phyloP scores from a whole-genome alignment of 768 basidiomycete genomes.

The Suillus hirtellus region DNA sequence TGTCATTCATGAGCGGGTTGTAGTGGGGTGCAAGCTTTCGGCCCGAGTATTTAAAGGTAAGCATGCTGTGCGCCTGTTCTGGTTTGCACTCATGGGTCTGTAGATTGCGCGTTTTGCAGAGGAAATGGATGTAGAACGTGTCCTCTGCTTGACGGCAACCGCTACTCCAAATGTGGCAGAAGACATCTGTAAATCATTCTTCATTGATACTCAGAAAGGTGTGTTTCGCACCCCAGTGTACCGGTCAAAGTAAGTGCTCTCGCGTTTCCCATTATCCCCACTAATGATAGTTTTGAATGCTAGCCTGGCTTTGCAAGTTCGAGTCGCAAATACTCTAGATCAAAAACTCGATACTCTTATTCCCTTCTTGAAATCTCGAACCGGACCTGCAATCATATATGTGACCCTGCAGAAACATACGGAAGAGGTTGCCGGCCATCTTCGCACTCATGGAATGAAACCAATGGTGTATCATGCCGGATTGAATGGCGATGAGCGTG shows the following conservation, averaged over 20 bases:
- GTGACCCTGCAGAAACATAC: conserved; percentile 45
- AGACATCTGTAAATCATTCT: conserved; percentile 47
- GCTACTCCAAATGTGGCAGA: conserved; percentile 43
- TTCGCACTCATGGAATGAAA: conserved; percentile 30
- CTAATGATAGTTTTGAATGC: background rate
- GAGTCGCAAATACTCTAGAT: conserved; percentile 32
- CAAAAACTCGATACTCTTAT: conserved; percentile 39
- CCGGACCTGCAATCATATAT: conserved; percentile 46
- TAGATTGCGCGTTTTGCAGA: conserved; percentile 48
- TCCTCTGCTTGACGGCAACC: conserved; percentile 47
- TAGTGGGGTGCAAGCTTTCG: conserved; percentile 48
- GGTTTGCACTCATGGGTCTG: conserved; percentile 25
- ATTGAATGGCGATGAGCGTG: conserved; percentile 35
- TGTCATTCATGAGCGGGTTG: background rate
- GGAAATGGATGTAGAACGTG: conserved; percentile 45
- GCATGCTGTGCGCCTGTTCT: conserved; percentile 1
- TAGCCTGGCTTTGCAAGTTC: conserved; percentile 39
- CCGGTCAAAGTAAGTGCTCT: conserved; percentile 39
- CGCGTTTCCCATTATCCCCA: background rate
- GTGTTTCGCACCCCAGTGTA: conserved; percentile 47
- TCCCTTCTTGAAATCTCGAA: conserved; percentile 36
- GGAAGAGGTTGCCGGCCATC: conserved; percentile 34
- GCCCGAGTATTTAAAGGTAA: conserved; percentile 34
- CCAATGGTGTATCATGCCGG: conserved; percentile 47
- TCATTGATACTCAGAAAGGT: conserved; percentile 38